Evolutionary conservation across 2,329 filamentous ascomycete species (phyloP).

Genomic region (Colletotrichum sp.): DNA sequence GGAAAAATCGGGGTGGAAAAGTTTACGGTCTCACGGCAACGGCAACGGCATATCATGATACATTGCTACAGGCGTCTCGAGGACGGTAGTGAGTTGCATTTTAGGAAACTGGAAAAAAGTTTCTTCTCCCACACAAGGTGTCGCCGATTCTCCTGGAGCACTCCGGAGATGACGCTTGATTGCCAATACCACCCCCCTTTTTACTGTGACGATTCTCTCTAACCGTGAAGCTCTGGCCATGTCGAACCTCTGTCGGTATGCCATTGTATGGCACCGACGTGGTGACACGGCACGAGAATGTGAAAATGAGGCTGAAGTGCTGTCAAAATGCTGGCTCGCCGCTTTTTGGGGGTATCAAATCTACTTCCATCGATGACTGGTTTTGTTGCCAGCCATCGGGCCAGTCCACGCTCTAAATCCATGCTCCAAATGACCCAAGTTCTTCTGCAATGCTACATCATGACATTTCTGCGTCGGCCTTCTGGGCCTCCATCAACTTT

Average conservation of each 20-base stretch:
- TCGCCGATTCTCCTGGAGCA: conserved; percentile 76
- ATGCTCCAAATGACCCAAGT: neutral
- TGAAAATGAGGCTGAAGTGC: neutral
- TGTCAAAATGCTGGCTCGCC: neutral
- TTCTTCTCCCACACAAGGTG: conserved; percentile 75
- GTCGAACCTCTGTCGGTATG: neutral
- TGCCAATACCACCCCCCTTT: conserved; percentile 65
- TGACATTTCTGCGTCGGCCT: conserved; percentile 3
- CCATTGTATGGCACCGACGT: neutral
- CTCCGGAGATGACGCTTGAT: conserved; percentile 85
- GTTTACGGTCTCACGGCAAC: conserved; percentile 45
- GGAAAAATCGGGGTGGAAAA: conserved; percentile 20
- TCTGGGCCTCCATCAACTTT: conserved; percentile 25
- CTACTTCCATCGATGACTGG: neutral
- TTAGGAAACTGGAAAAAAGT: conserved; percentile 65
- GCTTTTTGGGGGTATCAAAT: conserved; percentile 17
- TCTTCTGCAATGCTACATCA: neutral
- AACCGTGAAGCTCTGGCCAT: neutral
- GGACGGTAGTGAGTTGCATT: conserved; percentile 60
- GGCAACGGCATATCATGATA: conserved; percentile 37
- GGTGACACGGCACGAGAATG: neutral
- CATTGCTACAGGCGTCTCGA: conserved; percentile 59
- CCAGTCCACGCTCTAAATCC: neutral
- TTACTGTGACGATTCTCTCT: conserved; percentile 26
- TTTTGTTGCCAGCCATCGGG: neutral